Base-by-base conservation (phyloP, 2,329 filamentous ascomycete genomes). In the Aspergillus sp. region DNA sequence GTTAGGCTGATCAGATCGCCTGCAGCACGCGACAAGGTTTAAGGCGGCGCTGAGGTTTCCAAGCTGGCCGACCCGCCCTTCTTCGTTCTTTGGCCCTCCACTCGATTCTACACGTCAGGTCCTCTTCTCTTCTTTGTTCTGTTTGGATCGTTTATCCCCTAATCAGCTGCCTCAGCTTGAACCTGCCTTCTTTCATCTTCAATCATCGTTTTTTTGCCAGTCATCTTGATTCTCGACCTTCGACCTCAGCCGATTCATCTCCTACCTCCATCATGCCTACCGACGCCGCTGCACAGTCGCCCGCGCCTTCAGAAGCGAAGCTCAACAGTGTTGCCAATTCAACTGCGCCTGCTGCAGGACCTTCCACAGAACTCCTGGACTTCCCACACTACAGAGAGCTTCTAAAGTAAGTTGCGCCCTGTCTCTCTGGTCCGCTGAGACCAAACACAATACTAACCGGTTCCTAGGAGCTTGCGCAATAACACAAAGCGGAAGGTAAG, bases 401-500 rank as follows among this genome's bases (percentile, higher is more conserved):
- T 54, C 88, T 94, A 74, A 97, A 96, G 93, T 97, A 82, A 75
- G 88, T 75, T 38, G 48, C 8, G 15, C n/a, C 30, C 19, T 17
- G 41, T 31, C 15, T 57, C 41, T 31, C 63, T 31, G 38, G 47
- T 34, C 1, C 48, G 30, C 31, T 57, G 41, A n/a, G 13, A 25
- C 34, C 59, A 28, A 51, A 58, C 58, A 61, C 63, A 46, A 43
- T 55, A 56, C 65, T 72, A 65, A 69, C 56, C 48, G 19, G 59
- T 59, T 23, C 63, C 25, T 63, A 97, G 93, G 84, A 92, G 87
- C 78, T 91, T 97, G 71, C 93, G 94, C 74, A 96, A 95, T 78
- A 82, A 95, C 73, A 91, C 89, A 83, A 98, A 97, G 86, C 97
- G 97, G 82, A 89, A 98, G 72, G 92, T 96, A 80, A 81, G 91